Evolutionary conservation across 2,329 filamentous ascomycete species (phyloP).

Genomic region (Colletotrichum horii): DNA sequence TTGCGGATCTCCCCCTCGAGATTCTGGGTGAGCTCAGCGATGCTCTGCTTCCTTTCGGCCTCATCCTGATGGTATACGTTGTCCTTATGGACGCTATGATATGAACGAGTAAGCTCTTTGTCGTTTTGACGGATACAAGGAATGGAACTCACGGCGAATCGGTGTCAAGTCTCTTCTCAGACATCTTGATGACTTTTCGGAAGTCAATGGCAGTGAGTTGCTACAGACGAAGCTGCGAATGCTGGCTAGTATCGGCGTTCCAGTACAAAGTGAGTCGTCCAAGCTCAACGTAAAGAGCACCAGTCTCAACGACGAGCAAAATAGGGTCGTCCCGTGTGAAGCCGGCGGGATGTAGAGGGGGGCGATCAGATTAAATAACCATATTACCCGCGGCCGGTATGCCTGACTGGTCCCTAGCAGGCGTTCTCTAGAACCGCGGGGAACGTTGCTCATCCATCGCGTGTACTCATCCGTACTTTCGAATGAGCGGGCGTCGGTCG

Average conservation of each 20-base stretch:
- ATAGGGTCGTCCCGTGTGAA: background rate
- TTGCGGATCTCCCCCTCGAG: constrained; percentile 45
- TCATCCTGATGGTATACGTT: background rate
- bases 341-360: background rate
- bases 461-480: background rate
- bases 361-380: background rate
- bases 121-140: rapidly evolving
- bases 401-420: background rate
- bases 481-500: background rate
- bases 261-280: background rate
- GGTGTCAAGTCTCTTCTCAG: background rate
- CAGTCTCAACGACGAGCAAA: background rate
- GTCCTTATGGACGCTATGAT: background rate
- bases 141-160: background rate
- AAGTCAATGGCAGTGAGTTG: background rate
- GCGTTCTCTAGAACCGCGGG: background rate
- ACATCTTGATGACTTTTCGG: background rate
- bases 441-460: background rate
- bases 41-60: background rate
- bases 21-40: background rate
- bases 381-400: background rate
- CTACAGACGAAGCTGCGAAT: background rate
- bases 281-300: background rate
- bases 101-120: rapidly evolving
- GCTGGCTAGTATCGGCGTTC: background rate